Evolutionary conservation across 2,329 filamentous ascomycete genomes (phyloP).

Genomic region (Fusarium coffeatum): DNA sequence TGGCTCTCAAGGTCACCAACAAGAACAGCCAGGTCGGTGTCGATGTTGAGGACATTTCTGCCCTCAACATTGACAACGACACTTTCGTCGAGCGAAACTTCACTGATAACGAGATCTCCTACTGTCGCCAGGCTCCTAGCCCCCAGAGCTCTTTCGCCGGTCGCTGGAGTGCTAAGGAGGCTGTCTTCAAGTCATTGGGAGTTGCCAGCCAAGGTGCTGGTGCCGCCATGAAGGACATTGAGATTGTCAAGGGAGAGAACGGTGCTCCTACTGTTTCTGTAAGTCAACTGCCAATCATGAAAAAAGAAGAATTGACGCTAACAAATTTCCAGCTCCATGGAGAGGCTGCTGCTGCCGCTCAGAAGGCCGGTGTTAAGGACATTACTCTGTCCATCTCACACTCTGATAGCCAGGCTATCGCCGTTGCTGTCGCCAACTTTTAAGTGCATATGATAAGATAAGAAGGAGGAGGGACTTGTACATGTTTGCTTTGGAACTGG

Average conservation of each 20-base stretch:
- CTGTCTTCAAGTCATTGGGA: slow-evolving; percentile 96
- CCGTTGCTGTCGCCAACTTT: slow-evolving; percentile 88
- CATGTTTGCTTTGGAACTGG: slow-evolving; percentile 36
- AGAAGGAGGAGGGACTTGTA: slow-evolving; percentile 20
- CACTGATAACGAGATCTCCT: slow-evolving; percentile 82
- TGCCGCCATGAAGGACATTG: slow-evolving; percentile 92
- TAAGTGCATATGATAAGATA: slow-evolving; percentile 53
- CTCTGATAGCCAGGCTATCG: slow-evolving; percentile 92
- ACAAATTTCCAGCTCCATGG: slow-evolving; percentile 78
- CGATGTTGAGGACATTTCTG: slow-evolving; percentile 88
- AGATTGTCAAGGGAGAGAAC: slow-evolving; percentile 83
- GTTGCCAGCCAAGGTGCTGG: slow-evolving; percentile 89
- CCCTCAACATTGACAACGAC: slow-evolving; percentile 92
- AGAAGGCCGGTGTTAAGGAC: slow-evolving; percentile 85
- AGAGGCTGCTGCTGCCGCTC: slow-evolving; percentile 83
- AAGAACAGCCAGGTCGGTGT: slow-evolving; percentile 85
- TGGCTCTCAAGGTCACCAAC: slow-evolving; percentile 71
- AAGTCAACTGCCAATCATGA: slow-evolving; percentile 57
- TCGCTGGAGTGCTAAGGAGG: slow-evolving; percentile 97
- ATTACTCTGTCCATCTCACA: slow-evolving; percentile 96
- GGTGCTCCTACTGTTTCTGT: slow-evolving; percentile 88
- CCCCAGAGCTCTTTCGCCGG: slow-evolving; percentile 94
- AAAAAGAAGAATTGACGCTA: slow-evolving; percentile 47
- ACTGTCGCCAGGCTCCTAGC: slow-evolving; percentile 83
- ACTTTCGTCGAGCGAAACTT: slow-evolving; percentile 97